These are phyloP conservation scores for Nannizziopsis barbatae DNA, from an alignment of 2,329 filamentous ascomycete genomes.

Conservation along the genomic window DNA sequence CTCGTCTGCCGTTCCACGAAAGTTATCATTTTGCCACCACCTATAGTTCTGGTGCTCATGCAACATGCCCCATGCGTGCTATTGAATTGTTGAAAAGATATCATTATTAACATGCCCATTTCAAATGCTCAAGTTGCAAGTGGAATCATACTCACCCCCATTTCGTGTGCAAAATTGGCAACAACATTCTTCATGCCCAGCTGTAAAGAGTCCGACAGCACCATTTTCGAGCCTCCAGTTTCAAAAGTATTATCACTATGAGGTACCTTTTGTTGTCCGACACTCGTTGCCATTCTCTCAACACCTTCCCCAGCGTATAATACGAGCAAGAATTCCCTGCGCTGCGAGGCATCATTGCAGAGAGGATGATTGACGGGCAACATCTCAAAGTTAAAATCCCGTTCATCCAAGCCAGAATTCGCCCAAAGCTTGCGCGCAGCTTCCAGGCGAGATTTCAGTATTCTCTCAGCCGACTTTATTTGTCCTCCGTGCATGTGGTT, in stretches of 20 bases:
- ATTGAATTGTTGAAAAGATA: neutral
- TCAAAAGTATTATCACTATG: neutral
- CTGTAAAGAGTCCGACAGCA: neutral
- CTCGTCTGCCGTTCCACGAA: neutral
- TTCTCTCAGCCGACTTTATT: conserved; percentile 4
- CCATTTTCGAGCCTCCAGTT: neutral
- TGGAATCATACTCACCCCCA: conserved; percentile 4
- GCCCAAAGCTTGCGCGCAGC: conserved; percentile 3
- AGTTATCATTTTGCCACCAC: neutral
- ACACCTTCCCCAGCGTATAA: neutral
- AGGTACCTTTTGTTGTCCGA: neutral
- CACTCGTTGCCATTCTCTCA: conserved; percentile 1
- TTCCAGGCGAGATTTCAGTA: neutral
- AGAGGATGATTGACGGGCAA: neutral
- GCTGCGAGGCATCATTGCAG: neutral
- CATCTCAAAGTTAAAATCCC: neutral
- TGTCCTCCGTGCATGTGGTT: neutral
- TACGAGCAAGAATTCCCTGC: conserved; percentile 5
- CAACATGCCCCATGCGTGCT: conserved; percentile 9
- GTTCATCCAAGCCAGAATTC: neutral
- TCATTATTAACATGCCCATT: neutral
- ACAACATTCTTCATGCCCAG: conserved; percentile 1
- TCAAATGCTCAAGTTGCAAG: neutral
- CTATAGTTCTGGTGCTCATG: conserved; percentile 7
- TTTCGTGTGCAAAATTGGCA: conserved; percentile 7